phyloP scores from a whole-genome alignment of 805 yeast species.

The Scheffersomyces lignosus region DNA sequence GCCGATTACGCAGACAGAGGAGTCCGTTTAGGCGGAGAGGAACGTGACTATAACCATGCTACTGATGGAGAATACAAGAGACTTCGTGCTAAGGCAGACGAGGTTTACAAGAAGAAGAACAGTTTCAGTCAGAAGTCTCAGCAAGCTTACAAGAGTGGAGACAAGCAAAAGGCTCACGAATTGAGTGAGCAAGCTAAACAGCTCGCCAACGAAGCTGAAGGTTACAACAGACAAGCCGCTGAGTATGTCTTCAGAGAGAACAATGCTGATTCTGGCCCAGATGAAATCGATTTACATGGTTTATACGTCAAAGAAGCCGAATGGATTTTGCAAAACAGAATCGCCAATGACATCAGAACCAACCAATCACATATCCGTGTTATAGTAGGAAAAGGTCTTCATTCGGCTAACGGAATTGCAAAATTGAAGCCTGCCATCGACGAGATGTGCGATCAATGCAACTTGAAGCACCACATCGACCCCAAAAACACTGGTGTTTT shows the following conservation, averaged over 20 bases:
- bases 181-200: constrained; percentile 68
- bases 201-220: constrained; percentile 61
- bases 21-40: constrained; percentile 22
- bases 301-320: constrained; percentile 86
- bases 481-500: constrained; percentile 78
- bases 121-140: constrained; percentile 68
- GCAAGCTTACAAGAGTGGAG: constrained; percentile 72
- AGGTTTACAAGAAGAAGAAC: constrained; percentile 57
- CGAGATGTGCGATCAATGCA: constrained; percentile 65
- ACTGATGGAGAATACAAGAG: constrained; percentile 62
- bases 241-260: constrained; percentile 85
- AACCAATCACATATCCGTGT: constrained; percentile 68
- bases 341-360: constrained; percentile 60
- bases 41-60: constrained; percentile 70
- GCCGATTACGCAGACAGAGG: constrained; percentile 21
- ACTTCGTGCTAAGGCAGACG: constrained; percentile 67
- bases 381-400: constrained; percentile 92
- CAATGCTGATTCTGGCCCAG: constrained; percentile 78
- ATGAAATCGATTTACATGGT: constrained; percentile 94
- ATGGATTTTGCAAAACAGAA: constrained; percentile 69
- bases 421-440: constrained; percentile 90
- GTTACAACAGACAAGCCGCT: constrained; percentile 78
- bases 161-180: constrained; percentile 69
- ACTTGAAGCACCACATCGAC: constrained; percentile 62
- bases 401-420: constrained; percentile 78